These are phyloP conservation scores for Wallacemonas sp. DNA, from an alignment of 208 protist genomes.

Conservation along the genomic window DNA sequence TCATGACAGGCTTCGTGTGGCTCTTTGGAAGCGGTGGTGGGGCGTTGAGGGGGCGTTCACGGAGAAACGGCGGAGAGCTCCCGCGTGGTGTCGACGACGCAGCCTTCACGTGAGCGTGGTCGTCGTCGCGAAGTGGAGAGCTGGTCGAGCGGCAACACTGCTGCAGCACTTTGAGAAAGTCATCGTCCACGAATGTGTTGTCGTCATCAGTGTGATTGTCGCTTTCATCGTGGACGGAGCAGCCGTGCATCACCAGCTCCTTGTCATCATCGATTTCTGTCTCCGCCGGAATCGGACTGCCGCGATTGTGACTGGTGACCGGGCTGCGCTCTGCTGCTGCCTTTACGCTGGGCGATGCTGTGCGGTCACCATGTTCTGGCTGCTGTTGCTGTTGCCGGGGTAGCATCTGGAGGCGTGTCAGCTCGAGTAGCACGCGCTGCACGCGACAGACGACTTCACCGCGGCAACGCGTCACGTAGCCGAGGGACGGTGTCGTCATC, in stretches of 20 bases:
- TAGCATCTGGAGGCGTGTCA: slow-evolving; percentile 23
- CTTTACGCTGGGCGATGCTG: too few species aligned
- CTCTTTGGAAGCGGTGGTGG: neutral
- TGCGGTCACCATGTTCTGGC: too few species aligned
- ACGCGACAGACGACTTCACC: slow-evolving; percentile 25
- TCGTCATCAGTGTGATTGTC: neutral
- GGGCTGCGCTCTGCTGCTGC: neutral
- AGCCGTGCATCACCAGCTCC: neutral
- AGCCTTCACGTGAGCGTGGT: too few species aligned
- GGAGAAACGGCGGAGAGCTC: neutral
- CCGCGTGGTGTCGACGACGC: neutral
- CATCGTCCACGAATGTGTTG: neutral
- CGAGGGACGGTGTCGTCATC: neutral
- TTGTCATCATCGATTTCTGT: neutral
- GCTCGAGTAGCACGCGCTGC: slow-evolving; percentile 33
- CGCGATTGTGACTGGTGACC: slow-evolving; percentile 1
- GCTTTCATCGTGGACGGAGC: neutral
- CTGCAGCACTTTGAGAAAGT: neutral
- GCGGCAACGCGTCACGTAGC: slow-evolving; percentile 8
- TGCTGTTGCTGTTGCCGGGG: neutral
- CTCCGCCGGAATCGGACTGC: too few species aligned
- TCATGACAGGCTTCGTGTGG: neutral
- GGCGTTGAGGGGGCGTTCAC: slow-evolving; percentile 5
- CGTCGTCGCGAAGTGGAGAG: too few species aligned
- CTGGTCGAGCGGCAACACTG: neutral